Base-by-base conservation (phyloP, 116 monocot species). In the Cymodocea nodosa region DNA sequence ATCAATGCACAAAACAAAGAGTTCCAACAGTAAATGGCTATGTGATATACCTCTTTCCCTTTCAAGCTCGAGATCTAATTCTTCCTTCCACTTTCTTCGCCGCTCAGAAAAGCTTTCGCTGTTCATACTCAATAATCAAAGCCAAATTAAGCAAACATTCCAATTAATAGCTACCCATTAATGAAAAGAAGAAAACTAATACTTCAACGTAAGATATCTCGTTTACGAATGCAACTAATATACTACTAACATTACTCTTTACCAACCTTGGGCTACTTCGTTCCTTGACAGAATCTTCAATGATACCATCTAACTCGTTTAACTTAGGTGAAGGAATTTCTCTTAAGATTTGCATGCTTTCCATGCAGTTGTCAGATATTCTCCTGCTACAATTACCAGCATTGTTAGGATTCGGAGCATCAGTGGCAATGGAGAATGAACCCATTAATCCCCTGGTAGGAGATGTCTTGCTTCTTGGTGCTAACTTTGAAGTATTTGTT, bases 1-100 rank as follows among this genome's bases (percentile, higher is more conserved):
- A 60, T 15, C 40, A 57, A 35, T 3, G 11, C 13, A 19, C 4
- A 20, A 56, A 49, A 57, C 4, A 56, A 48, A 50, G 16, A 23
- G 35, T 20, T 64, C 14, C 39, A 34, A 30, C n/a, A 44, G 0
- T 16, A 12, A 50, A 35, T 23, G 10, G 2, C 15, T 17, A 68
- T 55, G 15, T 2, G 25, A 68, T 16, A 30, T 63, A 87, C 92
- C 92, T 87, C 92, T 75, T 71, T 79, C 71, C 60, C 77, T 80
- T 50, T 77, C 90, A 63, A 97, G 90, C 63, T 97, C 95, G 62
- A 73, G 78, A 67, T 76, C 79, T 44, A 97, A 70, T 72, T 97
- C 91, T 80, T 97, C 83, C 71, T 81, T 85, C 95, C 91, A 90
- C 76, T 83, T 87, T 64, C 67, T 77, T 44, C 58, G 75, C 63